Conservation (phyloP, 345 rosid species). For the Mercurialis annua region DNA sequence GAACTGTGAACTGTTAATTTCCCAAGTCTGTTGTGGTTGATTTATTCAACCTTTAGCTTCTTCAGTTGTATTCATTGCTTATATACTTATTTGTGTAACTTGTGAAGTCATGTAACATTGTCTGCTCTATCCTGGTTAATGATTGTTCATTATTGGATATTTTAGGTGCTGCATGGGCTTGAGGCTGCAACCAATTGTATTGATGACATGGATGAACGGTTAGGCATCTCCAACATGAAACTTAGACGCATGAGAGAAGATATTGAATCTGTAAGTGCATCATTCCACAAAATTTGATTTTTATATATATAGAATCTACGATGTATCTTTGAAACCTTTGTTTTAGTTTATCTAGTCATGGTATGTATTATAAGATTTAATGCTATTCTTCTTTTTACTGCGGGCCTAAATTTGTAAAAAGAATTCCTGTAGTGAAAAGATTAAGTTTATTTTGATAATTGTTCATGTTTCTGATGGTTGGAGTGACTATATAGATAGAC, state of each 20-base stretch:
- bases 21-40: neutral
- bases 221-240: slow-evolving; percentile 91
- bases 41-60: neutral
- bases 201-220: slow-evolving; percentile 99
- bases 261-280: slow-evolving; percentile 73
- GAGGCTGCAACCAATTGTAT: slow-evolving; percentile 89
- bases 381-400: too few species aligned
- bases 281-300: slow-evolving; percentile 8
- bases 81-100: neutral
- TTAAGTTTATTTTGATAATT: too few species aligned
- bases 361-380: neutral
- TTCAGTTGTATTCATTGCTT: neutral
- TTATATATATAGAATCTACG: slow-evolving; percentile 14
- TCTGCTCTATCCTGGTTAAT: slow-evolving; percentile 6
- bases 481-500: slow-evolving; percentile 83
- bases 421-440: too few species aligned
- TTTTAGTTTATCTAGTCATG: neutral
- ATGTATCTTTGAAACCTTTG: slow-evolving; percentile 3
- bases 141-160: slow-evolving; percentile 18
- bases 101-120: neutral
- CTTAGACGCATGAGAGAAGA: slow-evolving; percentile 99
- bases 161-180: slow-evolving; percentile 90
- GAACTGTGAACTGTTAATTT: neutral
- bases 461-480: too few species aligned
- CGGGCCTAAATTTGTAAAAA: too few species aligned